Base-by-base conservation (phyloP, 2,329 filamentous ascomycete species). In the Alternaria novae-zelandiae region DNA sequence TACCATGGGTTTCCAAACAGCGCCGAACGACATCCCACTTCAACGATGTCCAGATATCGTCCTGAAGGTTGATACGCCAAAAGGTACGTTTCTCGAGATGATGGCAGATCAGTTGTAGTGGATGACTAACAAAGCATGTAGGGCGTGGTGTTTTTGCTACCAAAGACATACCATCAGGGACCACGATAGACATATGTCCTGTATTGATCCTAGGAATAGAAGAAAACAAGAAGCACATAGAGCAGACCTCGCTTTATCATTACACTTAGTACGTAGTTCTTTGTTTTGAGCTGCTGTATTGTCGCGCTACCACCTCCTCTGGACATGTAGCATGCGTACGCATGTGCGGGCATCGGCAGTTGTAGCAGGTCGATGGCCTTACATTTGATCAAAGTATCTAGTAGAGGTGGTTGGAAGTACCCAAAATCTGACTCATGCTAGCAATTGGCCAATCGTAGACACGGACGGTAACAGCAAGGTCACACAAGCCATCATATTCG, bases 121-220 rank as follows among this genome's bases (percentile, higher is more conserved):
- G 15, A n/a, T n/a, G 30, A 54, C 58, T 67, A 10, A 68, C 23
- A 54, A n/a, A n/a, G 17, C 3, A 26, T 65, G 6, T 15, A 87
- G 86, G 86, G 56, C 80, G 86, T 61, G 86, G 85, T 28, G 80
- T 88, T 43, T 86, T 87, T 74, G 83, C 86, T 9, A 76, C 79
- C 23, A 69, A 68, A 59, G 70, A 76, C 36, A 86, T 88, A 54
- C 78, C 83, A 15, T 79, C 81, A 2, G 79, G 81, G 12, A 86
- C 83, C 0, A 72, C 85, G 6, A 75, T 88, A 61, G 86, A 87
- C 66, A 81, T 83, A 9, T 86, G 80, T 44, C 85, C 86, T 5
- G 85, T 87, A 6, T 73, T 88, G 6, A 74, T 87, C 3, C 74
- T 88, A 15, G 80, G 81, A 26, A 69, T 80, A 1, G 69, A 77